Conservation (phyloP, 129 eudicot species). For the Flaveria bidentis region DNA sequence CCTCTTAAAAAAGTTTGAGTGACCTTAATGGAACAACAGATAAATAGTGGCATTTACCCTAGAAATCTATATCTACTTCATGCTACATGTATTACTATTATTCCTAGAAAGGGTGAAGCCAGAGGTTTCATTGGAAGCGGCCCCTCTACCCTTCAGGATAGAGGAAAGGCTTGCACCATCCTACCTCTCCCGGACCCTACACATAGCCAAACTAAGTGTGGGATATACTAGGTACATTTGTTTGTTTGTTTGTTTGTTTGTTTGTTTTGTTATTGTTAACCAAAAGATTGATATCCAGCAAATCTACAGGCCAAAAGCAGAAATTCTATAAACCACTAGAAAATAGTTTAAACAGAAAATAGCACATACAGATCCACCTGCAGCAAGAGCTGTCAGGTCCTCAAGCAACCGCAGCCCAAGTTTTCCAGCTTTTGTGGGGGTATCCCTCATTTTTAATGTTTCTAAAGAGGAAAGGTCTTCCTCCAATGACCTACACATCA, state of each 20-base stretch:
- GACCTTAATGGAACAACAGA: not conserved
- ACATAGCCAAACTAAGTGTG: too few species aligned
- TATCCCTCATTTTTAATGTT: conserved; percentile 63
- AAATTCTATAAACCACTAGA: conserved; percentile 1
- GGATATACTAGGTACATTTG: too few species aligned
- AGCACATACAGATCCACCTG: conserved; percentile 99
- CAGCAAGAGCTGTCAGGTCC: conserved; percentile 99
- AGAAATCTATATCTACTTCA: not conserved
- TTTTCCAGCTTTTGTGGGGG: conserved; percentile 71
- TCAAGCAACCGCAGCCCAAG: conserved; percentile 89
- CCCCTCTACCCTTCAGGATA: too few species aligned
- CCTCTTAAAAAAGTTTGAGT: not conserved
- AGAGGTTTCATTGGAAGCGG: too few species aligned
- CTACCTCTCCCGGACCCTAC: too few species aligned
- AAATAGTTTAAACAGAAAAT: conserved; percentile 39
- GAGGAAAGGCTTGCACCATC: too few species aligned
- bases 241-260: too few species aligned
- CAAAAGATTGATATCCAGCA: not conserved
- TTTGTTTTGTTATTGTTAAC: too few species aligned
- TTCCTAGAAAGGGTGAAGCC: too few species aligned
- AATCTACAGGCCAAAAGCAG: not conserved
- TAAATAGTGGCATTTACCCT: not conserved
- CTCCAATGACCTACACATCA: conserved; percentile 63
- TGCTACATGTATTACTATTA: too few species aligned
- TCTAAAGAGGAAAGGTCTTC: conserved; percentile 51